Percentiles rank a stretch among this genome's conserved stretches.
phyloP scores from a whole-genome alignment of 768 basidiomycete species.

The Flagelloscypha sp. region DNA sequence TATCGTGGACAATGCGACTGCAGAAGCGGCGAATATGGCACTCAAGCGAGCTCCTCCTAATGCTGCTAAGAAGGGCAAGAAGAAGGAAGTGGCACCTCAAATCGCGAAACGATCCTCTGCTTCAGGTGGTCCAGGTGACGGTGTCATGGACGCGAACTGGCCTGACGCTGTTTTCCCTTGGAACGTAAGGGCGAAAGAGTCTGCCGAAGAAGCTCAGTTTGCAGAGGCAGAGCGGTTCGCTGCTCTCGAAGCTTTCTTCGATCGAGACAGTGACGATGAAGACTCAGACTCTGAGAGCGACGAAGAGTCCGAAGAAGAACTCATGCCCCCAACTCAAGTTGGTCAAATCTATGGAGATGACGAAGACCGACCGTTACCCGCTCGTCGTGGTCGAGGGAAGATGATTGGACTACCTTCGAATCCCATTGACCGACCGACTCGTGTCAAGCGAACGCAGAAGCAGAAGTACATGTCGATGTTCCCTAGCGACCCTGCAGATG shows the following conservation, averaged over 20 bases:
- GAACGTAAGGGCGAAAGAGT: slow-evolving; percentile 53
- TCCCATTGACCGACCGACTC: slow-evolving; percentile 20
- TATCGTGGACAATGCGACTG: slow-evolving; percentile 44
- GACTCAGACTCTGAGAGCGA: slow-evolving; percentile 38
- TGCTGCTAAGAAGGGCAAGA: too few relatives aligned
- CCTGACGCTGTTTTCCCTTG: slow-evolving; percentile 75
- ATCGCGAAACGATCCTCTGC: too few relatives aligned
- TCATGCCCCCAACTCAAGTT: slow-evolving; percentile 21
- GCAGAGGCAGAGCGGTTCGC: slow-evolving; percentile 53
- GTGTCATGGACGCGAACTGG: slow-evolving; percentile 58
- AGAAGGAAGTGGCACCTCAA: too few relatives aligned
- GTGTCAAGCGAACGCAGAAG: slow-evolving; percentile 15
- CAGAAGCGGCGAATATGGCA: slow-evolving; percentile 18
- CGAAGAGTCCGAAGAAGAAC: slow-evolving; percentile 25
- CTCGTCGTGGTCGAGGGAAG: slow-evolving; percentile 47
- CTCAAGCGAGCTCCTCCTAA: slow-evolving; percentile 25
- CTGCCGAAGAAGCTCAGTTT: slow-evolving; percentile 39
- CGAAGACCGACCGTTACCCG: slow-evolving; percentile 20
- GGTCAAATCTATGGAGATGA: slow-evolving; percentile 21
- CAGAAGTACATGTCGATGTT: slow-evolving; percentile 32
- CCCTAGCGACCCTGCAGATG: slow-evolving; percentile 69
- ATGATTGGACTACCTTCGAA: slow-evolving; percentile 48
- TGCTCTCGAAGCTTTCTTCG: slow-evolving; percentile 64
- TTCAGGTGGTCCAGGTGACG: too few relatives aligned
- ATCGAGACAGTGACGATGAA: slow-evolving; percentile 62